Evolutionary conservation across 306 rosid genomes (phyloP).

Genomic region (Alnus glutinosa): DNA sequence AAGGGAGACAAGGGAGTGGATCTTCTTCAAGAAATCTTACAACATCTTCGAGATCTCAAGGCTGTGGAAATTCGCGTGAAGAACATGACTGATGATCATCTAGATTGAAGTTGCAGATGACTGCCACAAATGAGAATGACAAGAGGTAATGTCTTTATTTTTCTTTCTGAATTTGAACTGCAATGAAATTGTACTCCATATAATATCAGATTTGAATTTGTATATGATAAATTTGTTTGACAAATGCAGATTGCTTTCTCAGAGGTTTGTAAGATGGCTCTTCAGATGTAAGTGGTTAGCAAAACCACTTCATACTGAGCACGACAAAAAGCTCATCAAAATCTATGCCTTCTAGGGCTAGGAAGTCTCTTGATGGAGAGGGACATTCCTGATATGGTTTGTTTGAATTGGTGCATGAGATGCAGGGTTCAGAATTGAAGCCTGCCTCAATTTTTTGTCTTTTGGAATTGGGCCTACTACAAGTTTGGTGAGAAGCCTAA

Average conservation of each 20-base stretch:
- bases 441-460: slow-evolving; percentile 15
- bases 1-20: slow-evolving; percentile 69
- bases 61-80: slow-evolving; percentile 48
- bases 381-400: slow-evolving; percentile 32
- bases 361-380: slow-evolving; percentile 30
- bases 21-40: slow-evolving; percentile 72
- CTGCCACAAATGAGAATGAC: slow-evolving; percentile 8
- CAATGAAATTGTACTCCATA: not conserved
- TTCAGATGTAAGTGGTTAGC: slow-evolving; percentile 16
- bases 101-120: slow-evolving; percentile 31
- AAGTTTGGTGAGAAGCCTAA: slow-evolving; percentile 22
- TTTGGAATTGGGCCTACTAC: slow-evolving; percentile 20
- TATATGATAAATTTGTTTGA: not conserved
- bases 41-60: slow-evolving; percentile 71
- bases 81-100: slow-evolving; percentile 39
- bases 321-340: not conserved
- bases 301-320: slow-evolving; percentile 12
- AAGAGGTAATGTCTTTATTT: slow-evolving; percentile 22
- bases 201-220: not conserved
- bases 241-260: slow-evolving; percentile 31
- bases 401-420: slow-evolving; percentile 28
- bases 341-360: not conserved
- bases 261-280: slow-evolving; percentile 28
- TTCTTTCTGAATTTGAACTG: not conserved
- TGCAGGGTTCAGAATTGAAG: slow-evolving; percentile 21